phyloP scores from a whole-genome alignment of 257 asterid genomes.

The Cynanchum wilfordii region DNA sequence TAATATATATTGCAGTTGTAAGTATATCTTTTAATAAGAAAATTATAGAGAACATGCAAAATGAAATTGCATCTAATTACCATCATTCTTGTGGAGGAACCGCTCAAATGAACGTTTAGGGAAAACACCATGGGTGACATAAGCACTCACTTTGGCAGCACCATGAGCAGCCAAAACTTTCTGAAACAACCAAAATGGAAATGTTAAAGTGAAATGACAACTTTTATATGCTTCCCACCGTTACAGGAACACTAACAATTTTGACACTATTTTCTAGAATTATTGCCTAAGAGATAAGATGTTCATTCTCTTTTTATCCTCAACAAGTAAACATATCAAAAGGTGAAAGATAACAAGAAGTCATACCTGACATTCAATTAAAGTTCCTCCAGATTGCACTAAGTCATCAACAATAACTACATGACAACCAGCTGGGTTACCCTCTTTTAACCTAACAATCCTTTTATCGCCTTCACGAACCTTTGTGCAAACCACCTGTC shows the following conservation, averaged over 20 bases:
- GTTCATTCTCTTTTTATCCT: no score
- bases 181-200: constrained; percentile 33
- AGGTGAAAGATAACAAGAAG: neutral
- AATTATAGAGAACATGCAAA: neutral
- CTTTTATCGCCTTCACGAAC: constrained; percentile 96
- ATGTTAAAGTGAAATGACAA: neutral
- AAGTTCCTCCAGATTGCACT: constrained; percentile 95
- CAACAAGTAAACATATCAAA: neutral
- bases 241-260: neutral
- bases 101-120: constrained; percentile 82
- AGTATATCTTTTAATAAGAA: neutral
- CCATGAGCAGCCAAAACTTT: constrained; percentile 89
- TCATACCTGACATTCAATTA: constrained; percentile 88
- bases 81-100: constrained; percentile 60
- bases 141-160: constrained; percentile 88
- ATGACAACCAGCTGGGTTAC: constrained; percentile 85
- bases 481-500: constrained; percentile 86
- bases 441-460: constrained; percentile 89
- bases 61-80: constrained; percentile 28
- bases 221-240: neutral
- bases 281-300: neutral
- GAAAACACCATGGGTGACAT: constrained; percentile 84
- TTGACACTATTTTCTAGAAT: neutral
- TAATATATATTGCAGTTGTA: constrained; percentile 11
- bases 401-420: constrained; percentile 95